phyloP scores from a whole-genome alignment of 106 monocot genomes.

The Dendrobium chrysotoxum region DNA sequence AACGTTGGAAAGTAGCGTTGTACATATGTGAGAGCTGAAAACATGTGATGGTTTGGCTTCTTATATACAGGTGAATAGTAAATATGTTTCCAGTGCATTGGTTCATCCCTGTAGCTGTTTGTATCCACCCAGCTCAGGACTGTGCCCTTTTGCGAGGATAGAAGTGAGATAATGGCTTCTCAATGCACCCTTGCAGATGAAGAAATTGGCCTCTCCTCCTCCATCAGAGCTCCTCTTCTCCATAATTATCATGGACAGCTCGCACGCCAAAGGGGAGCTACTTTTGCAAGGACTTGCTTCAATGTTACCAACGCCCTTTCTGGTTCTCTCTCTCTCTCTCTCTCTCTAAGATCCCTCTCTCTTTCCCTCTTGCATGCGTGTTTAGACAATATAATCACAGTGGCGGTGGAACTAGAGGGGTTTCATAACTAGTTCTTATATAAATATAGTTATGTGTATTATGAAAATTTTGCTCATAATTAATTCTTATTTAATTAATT shows the following conservation, averaged over 20 bases:
- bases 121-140: not conserved
- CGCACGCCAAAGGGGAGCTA: conserved; percentile 5
- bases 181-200: not conserved
- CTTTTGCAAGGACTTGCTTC: conserved; percentile 28
- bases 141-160: not conserved
- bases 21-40: too few species aligned
- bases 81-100: not conserved
- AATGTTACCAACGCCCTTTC: conserved; percentile 22
- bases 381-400: too few species aligned
- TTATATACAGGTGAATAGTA: too few species aligned
- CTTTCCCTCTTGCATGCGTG: not conserved
- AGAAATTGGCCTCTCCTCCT: conserved; percentile 4
- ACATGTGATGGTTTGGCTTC: too few species aligned
- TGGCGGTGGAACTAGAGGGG: too few species aligned
- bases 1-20: too few species aligned
- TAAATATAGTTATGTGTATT: too few species aligned
- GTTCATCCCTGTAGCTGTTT: not conserved
- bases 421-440: too few species aligned
- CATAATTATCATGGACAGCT: not conserved
- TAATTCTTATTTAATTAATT: too few species aligned
- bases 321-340: conserved; percentile 4
- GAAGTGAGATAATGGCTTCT: not conserved
- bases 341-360: not conserved
- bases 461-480: too few species aligned
- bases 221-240: conserved; percentile 2